A percentile compares a stretch with the other conserved stretches of the same genome.
Conservation (phyloP, 192 early-diverging fungal genomes). For the Ramicandelaber brevisporus region DNA sequence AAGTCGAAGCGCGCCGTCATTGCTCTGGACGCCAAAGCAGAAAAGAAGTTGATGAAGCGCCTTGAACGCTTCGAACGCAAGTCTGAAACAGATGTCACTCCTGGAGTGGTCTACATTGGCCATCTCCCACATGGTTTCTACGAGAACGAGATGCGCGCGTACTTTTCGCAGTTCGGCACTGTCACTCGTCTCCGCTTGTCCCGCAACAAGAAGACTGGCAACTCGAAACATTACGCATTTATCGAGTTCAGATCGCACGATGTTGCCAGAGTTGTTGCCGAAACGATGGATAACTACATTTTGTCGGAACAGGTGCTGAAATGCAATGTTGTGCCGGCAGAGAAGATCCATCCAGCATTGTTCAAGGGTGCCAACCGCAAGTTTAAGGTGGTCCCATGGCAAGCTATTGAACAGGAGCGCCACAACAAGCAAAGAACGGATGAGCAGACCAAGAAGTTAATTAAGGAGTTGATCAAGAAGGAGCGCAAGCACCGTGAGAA, state of each 20-base stretch:
- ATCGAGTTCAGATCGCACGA: constrained; percentile 63
- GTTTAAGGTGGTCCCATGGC: constrained; percentile 31
- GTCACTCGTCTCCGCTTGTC: constrained; percentile 52
- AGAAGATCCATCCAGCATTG: constrained; percentile 43
- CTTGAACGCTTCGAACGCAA: constrained; percentile 2
- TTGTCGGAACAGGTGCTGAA: constrained; percentile 52
- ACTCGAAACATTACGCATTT: constrained; percentile 81
- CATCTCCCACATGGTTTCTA: constrained; percentile 91
- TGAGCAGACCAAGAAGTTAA: constrained; percentile 14
- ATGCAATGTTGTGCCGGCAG: constrained; percentile 42
- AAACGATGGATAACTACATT: constrained; percentile 93
- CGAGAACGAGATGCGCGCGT: constrained; percentile 69
- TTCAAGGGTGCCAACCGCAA: constrained; percentile 46
- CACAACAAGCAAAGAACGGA: constrained; percentile 35
- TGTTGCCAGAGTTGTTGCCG: constrained; percentile 73
- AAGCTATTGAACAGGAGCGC: constrained; percentile 24
- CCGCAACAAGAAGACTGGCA: constrained; percentile 78
- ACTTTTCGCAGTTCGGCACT: constrained; percentile 85
- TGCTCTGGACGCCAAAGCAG: constrained; percentile 5
- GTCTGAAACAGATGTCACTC: constrained; percentile 1
- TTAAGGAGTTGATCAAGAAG: constrained; percentile 19
- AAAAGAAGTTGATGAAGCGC: constrained; percentile 1
- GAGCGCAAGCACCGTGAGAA: constrained; percentile 33
- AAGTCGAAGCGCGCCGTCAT: constrained; percentile 4
- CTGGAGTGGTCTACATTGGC: constrained; percentile 66